Base-by-base conservation (phyloP, 176 grass and related monocot genomes). In the Hsuehochloa calcarea region DNA sequence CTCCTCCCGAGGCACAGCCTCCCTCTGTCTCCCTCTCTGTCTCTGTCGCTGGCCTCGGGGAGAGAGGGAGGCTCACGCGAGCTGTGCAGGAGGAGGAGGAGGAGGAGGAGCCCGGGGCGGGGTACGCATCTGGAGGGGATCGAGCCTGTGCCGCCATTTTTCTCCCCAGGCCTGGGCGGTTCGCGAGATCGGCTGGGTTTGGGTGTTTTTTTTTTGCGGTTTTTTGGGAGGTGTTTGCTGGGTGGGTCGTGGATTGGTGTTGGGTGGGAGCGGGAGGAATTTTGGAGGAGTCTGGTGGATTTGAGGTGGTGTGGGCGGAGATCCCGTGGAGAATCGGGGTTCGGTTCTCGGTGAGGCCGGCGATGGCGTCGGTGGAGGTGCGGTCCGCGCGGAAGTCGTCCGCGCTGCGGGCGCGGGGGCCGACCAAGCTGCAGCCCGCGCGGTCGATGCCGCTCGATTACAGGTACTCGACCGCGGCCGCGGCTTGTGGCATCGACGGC, bases 321-420 rank as follows among this genome's bases (percentile, higher is more conserved):
- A 92, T 90, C 88, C 76, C 44, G 80, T 25, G 22, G 20, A 62
- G 70, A 88, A 45, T 22, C 16, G 40, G 26, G 37, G 40, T 41
- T 64, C 68, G 22, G 43, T 3, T 61, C 65, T 80, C 19, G 46
- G 54, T 91, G 62, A 40, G 45, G 50, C 88, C 70, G 41, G 67
- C 41, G 72, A 99, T 99, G 96, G 88, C 96, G 62, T 96, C 96
- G 16, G 93, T 89, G 56, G 90, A 93, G 51, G 90, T 95, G 79
- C 77, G 85, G 75, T 68, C 92, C 58, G 88, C 90, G 78, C 85
- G 86, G 26, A 91, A 99, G 73, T 88, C 85, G 65, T 8, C 89
- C 14, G 90, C 85, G 37, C 88, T 90, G 78, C 82, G 88, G 8
- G 49, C 89, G 59, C 80, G 96, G 66, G 74, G 50, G 14, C 86